Conservation (phyloP, 1,284 basidiomycete species). For the Ceratobasidium papillatum region DNA sequence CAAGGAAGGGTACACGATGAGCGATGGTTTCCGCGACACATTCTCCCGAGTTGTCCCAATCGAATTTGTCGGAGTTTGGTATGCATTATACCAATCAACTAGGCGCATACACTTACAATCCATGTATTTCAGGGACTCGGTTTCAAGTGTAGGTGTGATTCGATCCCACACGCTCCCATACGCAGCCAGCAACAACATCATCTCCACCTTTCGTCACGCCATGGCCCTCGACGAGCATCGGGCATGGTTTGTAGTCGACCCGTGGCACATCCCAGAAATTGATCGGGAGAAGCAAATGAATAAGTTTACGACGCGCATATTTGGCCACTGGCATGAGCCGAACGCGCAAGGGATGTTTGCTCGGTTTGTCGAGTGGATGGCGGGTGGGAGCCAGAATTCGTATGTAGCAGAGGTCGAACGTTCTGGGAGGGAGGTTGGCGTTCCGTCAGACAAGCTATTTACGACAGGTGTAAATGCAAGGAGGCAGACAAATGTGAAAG, state of each 20-base stretch:
- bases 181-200: conserved; percentile 40
- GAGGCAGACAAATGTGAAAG: conserved; percentile 41
- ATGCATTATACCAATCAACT: not conserved
- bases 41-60: conserved; percentile 44
- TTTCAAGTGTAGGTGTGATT: conserved; percentile 44
- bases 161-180: conserved; percentile 41
- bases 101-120: not conserved
- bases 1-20: conserved; percentile 23
- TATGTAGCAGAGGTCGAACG: conserved; percentile 29
- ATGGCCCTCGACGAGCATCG: conserved; percentile 43
- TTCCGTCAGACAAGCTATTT: conserved; percentile 8
- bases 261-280: conserved; percentile 37
- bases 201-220: conserved; percentile 41
- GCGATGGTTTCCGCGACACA: conserved; percentile 42
- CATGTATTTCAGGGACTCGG: conserved; percentile 44
- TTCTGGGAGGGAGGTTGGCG: not conserved
- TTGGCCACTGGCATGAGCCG: conserved; percentile 22
- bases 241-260: conserved; percentile 42
- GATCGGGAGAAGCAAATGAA: not conserved
- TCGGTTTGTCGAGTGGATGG: conserved; percentile 18
- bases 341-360: conserved; percentile 31
- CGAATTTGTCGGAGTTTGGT: conserved; percentile 46
- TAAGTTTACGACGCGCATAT: not conserved
- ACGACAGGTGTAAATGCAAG: not conserved
- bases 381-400: conserved; percentile 11